Evolutionary conservation across 768 basidiomycete genomes (phyloP).

Genomic region (Collybiopsis confluens): DNA sequence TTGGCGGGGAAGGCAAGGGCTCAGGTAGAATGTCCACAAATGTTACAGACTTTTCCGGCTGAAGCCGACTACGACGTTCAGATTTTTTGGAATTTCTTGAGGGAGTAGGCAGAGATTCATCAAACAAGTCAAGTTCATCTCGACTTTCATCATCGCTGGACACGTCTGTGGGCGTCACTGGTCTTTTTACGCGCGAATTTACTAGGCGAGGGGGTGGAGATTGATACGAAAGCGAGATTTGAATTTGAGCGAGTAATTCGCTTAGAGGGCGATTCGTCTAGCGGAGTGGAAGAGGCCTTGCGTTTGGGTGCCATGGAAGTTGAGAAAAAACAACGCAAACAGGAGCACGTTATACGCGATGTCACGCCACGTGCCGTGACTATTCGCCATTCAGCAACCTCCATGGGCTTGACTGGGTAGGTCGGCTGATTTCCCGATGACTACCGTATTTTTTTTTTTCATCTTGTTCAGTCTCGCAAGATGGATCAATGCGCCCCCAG

Average conservation of each 20-base stretch:
- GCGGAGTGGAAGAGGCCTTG: conserved; percentile 26
- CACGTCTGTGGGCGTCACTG: background rate
- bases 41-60: background rate
- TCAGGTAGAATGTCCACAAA: background rate
- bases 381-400: background rate
- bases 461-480: conserved; percentile 55
- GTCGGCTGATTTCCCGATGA: conserved; percentile 12
- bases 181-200: conserved; percentile 2
- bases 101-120: background rate
- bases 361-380: background rate
- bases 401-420: conserved; percentile 68
- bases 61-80: background rate
- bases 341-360: background rate
- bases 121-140: conserved; percentile 3
- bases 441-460: background rate
- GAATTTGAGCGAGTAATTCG: conserved; percentile 25
- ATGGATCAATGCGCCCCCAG: conserved; percentile 79
- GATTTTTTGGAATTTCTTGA: background rate
- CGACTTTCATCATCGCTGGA: background rate
- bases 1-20: conserved; percentile 3
- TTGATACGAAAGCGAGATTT: background rate
- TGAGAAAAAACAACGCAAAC: background rate
- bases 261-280: conserved; percentile 24
- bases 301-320: conserved; percentile 41
- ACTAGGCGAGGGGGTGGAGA: background rate